Evolutionary conservation across 352 stramenopile species (phyloP).

Genomic region (Halophytophthora batemanensis): DNA sequence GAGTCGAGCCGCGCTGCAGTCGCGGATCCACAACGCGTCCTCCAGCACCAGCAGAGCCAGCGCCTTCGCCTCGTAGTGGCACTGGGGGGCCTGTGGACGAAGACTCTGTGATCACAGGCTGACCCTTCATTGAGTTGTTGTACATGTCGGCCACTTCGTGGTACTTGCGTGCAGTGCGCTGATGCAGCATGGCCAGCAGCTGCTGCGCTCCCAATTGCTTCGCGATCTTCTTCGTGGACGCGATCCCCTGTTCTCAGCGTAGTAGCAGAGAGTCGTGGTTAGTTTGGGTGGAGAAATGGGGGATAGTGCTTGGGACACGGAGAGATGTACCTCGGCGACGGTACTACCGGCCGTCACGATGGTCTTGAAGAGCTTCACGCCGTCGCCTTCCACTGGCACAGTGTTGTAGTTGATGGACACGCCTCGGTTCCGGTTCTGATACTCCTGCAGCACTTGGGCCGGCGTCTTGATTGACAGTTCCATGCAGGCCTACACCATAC

Average conservation of each 20-base stretch:
- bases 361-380: constrained; percentile 75
- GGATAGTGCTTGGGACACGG: too few species aligned
- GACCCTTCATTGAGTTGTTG: constrained; percentile 43
- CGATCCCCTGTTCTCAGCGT: constrained; percentile 41
- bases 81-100: constrained; percentile 15
- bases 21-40: constrained; percentile 25
- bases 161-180: constrained; percentile 47
- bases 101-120: constrained; percentile 21
- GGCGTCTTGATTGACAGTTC: constrained; percentile 79
- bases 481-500: constrained; percentile 52
- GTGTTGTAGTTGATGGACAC: constrained; percentile 85
- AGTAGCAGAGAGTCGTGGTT: too few species aligned
- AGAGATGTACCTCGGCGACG: constrained; percentile 59
- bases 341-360: constrained; percentile 68
- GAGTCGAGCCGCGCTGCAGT: constrained; percentile 16
- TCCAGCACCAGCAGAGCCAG: not conserved
- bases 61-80: constrained; percentile 9
- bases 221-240: constrained; percentile 76
- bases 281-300: too few species aligned
- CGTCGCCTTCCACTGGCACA: constrained; percentile 43
- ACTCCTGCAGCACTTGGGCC: constrained; percentile 84
- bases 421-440: constrained; percentile 76
- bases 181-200: constrained; percentile 62
- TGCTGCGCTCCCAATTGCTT: constrained; percentile 79
- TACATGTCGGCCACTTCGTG: constrained; percentile 71